Evolutionary conservation across 148 eudicot species (phyloP).

Genomic region (Rhododendron molle): DNA sequence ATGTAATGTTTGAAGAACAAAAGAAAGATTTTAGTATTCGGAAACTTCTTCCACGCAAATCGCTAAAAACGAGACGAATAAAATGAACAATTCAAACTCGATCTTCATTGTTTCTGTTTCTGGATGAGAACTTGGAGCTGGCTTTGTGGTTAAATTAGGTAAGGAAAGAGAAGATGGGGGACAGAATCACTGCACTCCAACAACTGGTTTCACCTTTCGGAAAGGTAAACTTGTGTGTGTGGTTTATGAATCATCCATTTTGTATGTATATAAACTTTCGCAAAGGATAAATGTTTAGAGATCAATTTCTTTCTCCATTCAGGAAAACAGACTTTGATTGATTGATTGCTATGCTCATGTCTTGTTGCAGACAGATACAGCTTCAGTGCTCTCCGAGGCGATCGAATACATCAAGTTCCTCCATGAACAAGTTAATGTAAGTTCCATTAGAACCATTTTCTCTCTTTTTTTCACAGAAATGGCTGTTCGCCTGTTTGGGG

Average conservation of each 20-base stretch:
- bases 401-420: slow-evolving; percentile 93
- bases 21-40: background rate
- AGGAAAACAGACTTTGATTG: background rate
- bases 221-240: slow-evolving; percentile 52
- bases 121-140: background rate
- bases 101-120: background rate
- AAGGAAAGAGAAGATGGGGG: slow-evolving; percentile 99
- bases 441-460: slow-evolving; percentile 12
- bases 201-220: slow-evolving; percentile 99
- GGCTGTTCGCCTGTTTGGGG: background rate
- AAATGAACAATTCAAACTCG: background rate
- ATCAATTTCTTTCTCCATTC: slow-evolving; percentile 12
- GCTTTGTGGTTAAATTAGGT: slow-evolving; percentile 41
- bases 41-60: too few species aligned
- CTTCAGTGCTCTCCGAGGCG: slow-evolving; percentile 96
- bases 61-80: too few species aligned
- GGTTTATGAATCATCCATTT: background rate
- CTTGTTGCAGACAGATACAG: slow-evolving; percentile 84
- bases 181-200: slow-evolving; percentile 99
- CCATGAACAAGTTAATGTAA: slow-evolving; percentile 97
- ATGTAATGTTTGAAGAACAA: background rate
- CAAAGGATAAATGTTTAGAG: background rate
- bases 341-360: background rate
- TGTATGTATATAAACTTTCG: slow-evolving; percentile 10
- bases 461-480: too few species aligned